Conservation (phyloP, 1,284 basidiomycete genomes). For the Cutaneotrichosporon mucoides region DNA sequence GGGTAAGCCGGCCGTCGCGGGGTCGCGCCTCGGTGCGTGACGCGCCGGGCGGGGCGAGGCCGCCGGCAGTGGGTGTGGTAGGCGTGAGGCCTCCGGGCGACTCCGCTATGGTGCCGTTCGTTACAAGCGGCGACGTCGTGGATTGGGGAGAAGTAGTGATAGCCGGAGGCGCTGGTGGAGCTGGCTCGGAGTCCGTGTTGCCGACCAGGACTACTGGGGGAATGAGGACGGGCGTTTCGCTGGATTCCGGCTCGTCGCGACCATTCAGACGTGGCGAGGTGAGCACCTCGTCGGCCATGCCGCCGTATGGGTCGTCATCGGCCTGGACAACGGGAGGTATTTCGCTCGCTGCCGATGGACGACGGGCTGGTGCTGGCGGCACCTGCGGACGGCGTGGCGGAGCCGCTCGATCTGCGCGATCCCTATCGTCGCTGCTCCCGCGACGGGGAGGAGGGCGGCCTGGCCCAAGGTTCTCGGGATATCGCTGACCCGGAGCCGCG, state of each 20-base stretch:
- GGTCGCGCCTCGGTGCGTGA: neutral
- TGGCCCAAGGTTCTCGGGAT: constrained; percentile 1
- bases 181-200: neutral
- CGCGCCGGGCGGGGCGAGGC: neutral
- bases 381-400: too few species aligned
- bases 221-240: neutral
- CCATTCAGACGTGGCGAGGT: neutral
- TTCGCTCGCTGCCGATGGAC: neutral
- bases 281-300: constrained; percentile 9
- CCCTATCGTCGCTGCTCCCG: neutral
- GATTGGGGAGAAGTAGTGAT: neutral
- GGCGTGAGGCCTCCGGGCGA: neutral
- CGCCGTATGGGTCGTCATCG: constrained; percentile 8
- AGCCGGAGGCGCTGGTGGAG: neutral
- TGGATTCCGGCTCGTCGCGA: neutral
- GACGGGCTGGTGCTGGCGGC: neutral
- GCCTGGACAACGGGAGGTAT: neutral
- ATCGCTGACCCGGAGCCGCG: neutral
- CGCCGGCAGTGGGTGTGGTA: neutral
- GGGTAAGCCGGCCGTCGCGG: neutral
- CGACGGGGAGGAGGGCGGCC: neutral
- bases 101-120: neutral
- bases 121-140: neutral
- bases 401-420: too few species aligned
- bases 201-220: too few species aligned